phyloP scores from a whole-genome alignment of 768 basidiomycete species.

The Lactarius psammicola region DNA sequence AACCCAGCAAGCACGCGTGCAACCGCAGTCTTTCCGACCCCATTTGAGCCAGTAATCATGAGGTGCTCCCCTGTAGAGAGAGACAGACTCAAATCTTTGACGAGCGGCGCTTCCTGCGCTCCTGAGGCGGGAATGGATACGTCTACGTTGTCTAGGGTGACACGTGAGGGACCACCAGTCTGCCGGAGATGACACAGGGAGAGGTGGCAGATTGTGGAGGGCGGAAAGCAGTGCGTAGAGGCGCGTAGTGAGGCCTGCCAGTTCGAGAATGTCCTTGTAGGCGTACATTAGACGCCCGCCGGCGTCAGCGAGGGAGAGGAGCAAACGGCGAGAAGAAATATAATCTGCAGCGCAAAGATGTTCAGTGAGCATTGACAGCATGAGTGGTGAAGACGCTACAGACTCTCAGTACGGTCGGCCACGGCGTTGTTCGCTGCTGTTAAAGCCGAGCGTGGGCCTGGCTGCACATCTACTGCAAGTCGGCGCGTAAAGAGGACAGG shows the following conservation, averaged over 20 bases:
- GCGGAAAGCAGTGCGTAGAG: conserved; percentile 87
- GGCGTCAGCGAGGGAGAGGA: conserved; percentile 94
- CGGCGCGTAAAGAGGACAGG: conserved; percentile 75
- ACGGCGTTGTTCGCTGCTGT: conserved; percentile 37
- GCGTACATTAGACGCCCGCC: conserved; percentile 96
- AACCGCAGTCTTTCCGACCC: conserved; percentile 88
- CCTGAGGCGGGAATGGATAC: conserved; percentile 52
- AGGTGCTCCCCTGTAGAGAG: conserved; percentile 77
- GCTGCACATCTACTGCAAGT: conserved; percentile 34
- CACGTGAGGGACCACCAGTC: conserved; percentile 40
- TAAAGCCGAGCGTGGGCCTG: conserved; percentile 16
- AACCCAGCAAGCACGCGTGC: conserved; percentile 87
- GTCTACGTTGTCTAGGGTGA: conserved; percentile 67
- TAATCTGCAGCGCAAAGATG: conserved; percentile 51
- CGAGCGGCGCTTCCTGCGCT: conserved; percentile 42
- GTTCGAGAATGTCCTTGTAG: conserved; percentile 90
- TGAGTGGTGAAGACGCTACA: conserved; percentile 18
- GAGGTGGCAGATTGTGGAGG: conserved; percentile 66
- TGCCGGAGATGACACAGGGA: conserved; percentile 41
- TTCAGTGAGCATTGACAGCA: not conserved
- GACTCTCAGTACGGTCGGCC: conserved; percentile 52
- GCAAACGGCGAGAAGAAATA: conserved; percentile 87
- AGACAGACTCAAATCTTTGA: conserved; percentile 63
- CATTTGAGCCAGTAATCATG: conserved; percentile 92
- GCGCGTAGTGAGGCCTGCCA: conserved; percentile 91